Evolutionary conservation across 2,329 filamentous ascomycete genomes (phyloP), one percentile per base, ranked within the genome.

Genomic region (Madurella fahalii): DNA sequence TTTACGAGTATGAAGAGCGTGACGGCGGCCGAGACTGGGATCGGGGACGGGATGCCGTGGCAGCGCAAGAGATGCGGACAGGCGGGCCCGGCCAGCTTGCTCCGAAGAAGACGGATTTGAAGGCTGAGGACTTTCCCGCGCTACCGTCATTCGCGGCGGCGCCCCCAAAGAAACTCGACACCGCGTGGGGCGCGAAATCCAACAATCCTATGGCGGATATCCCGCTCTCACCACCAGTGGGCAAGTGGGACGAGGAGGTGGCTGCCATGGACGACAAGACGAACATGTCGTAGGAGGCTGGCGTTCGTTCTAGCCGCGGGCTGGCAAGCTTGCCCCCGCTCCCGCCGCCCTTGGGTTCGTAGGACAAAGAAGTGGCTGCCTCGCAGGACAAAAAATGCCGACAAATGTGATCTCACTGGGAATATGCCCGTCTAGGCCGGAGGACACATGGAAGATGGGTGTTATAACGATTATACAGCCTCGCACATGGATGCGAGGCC

Each of bases 231-330:
- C 68, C 73, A 8, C 69, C 69, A 0, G 63, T 74, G 16, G 74
- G 75, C 9, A 74, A 77, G 52, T 83, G 81, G 81, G 81, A 78
- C 48, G 81, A 84, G 37, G 81, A 84, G 68, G 79, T 83, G 73
- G 78, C 78, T 12, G 61, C 61, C 2, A 37, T 53, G 40, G 58
- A 53, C 7, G 51, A 25, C 50, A 45, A 50, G 8, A 5, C 47
- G 17, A 12, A 12, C 39, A 40, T 31, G 39, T 53, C 51, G 5
- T 53, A 47, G 49, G 5, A 25, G 39, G 41, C n/a, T 17, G n/a
- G n/a, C 41, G 13, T 16, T 32, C 5, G 15, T 37, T 4, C 15
- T 47, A 31, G 32, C 8, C 15, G 44, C 52, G 48, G 47, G 20
- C 46, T 58, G 47, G 47, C 31, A 58, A 40, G 9, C 9, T 11